Evolutionary conservation across 345 rosid genomes (phyloP).

Genomic region (Pseudoturritis turrita): DNA sequence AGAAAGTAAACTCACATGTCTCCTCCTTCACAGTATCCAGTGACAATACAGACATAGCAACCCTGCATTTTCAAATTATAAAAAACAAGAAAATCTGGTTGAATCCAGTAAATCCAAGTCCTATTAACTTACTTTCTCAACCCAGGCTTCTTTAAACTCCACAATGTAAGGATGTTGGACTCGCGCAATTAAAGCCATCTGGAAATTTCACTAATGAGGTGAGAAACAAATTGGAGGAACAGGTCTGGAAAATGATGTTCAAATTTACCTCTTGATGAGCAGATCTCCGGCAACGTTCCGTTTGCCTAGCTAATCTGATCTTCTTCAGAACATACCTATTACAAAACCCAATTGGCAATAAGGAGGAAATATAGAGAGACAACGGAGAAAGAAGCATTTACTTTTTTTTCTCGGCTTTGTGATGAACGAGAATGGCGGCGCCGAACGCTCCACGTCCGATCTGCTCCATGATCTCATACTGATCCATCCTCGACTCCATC

Average conservation of each 20-base stretch:
- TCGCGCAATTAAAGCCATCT: slow-evolving; percentile 96
- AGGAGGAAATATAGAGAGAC: not conserved
- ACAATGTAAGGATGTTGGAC: slow-evolving; percentile 89
- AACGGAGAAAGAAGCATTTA: slow-evolving; percentile 3
- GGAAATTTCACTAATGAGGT: slow-evolving; percentile 17
- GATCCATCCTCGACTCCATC: slow-evolving; percentile 99
- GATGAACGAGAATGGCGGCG: slow-evolving; percentile 91
- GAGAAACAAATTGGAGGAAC: not conserved
- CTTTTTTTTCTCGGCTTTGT: slow-evolving; percentile 93
- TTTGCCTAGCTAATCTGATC: slow-evolving; percentile 93
- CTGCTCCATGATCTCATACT: slow-evolving; percentile 99
- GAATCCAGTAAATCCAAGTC: not conserved
- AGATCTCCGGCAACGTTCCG: slow-evolving; percentile 95
- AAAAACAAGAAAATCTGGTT: not conserved
- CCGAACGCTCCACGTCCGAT: slow-evolving; percentile 99
- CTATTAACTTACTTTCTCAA: slow-evolving; percentile 68
- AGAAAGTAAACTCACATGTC: slow-evolving; percentile 73
- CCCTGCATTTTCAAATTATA: slow-evolving; percentile 51
- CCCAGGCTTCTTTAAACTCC: slow-evolving; percentile 99
- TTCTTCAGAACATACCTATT: slow-evolving; percentile 94
- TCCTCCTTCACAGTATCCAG: slow-evolving; percentile 99
- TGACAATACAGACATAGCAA: slow-evolving; percentile 96
- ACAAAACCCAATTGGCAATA: not conserved
- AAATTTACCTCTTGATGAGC: slow-evolving; percentile 89
- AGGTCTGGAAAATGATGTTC: not conserved